Base-by-base conservation (phyloP, 352 stramenopile species). In the Elongisporangium prolatum region DNA sequence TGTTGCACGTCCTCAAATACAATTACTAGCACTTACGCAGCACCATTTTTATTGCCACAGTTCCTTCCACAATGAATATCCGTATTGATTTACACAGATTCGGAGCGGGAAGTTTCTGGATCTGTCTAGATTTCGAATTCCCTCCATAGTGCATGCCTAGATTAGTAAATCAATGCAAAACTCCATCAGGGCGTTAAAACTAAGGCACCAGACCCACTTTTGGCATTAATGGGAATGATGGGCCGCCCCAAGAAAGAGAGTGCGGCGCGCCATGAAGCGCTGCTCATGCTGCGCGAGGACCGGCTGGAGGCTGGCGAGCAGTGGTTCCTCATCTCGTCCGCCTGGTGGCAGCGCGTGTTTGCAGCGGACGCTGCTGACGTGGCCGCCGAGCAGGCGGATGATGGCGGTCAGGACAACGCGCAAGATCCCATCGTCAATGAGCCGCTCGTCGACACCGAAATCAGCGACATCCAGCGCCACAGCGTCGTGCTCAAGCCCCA, bases 261-360 rank as follows among this genome's bases (percentile, higher is more conserved):
- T 11, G 48, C 48, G 34, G 34, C 34, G 34, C 34, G 34, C 34
- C 34, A 44, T 44, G 34, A 44, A 13, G 34, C 34, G 34, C 34
- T 44, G 34, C 34, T 44, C 34, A 44, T 77, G 22, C 51, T 80
- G 50, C 25, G 20, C 16, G 61, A 74, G 49, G 72, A 76, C n/a
- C 68, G 63, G 49, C 63, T 92, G 11, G 54, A 57, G 3, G 71
- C 77, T 21, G 80, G 83, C n/a, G 71, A 84, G 10, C 38, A 72
- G 4, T 92, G 83, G 83, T 92, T 73, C 58, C 52, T 92, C 10
- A 77, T 92, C 18, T 64, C 72, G 1, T 60, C 47, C 24, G 21
- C 40, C 16, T 92, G 83, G 83, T 92, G 83, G 83, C 61, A 62
- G 48, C 54, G 66, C 38, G 65, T 79, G 20, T 57, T 88, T 18